Evolutionary conservation across 768 basidiomycete species (phyloP).

Genomic region (Russula dissimulans): DNA sequence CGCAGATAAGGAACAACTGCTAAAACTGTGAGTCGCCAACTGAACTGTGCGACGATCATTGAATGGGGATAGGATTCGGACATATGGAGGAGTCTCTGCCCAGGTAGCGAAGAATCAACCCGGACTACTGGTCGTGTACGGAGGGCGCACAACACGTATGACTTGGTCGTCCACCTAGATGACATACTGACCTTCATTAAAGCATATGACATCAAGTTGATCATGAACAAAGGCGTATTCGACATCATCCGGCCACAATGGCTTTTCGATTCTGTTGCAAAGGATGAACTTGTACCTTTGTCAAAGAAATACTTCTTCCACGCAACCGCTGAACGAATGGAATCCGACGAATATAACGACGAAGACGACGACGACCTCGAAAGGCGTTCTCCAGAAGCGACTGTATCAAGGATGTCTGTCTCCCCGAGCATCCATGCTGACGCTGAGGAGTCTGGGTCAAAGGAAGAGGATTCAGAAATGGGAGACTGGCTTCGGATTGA

Average conservation of each 20-base stretch:
- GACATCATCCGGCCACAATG: slow-evolving; percentile 77
- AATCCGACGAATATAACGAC: slow-evolving; percentile 41
- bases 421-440: not conserved
- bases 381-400: not conserved
- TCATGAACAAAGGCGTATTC: slow-evolving; percentile 59
- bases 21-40: slow-evolving; percentile 45
- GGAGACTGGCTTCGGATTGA: slow-evolving; percentile 21
- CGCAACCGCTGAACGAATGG: slow-evolving; percentile 44
- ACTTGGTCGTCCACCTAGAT: not conserved
- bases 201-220: slow-evolving; percentile 65
- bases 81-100: slow-evolving; percentile 56
- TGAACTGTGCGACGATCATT: not conserved
- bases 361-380: slow-evolving; percentile 1
- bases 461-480: slow-evolving; percentile 28
- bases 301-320: slow-evolving; percentile 77
- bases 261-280: slow-evolving; percentile 69
- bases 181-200: slow-evolving; percentile 1
- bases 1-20: slow-evolving; percentile 59
- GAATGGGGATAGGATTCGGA: slow-evolving; percentile 44
- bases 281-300: slow-evolving; percentile 48
- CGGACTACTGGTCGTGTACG: slow-evolving; percentile 53
- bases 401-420: not conserved
- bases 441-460: slow-evolving; percentile 12
- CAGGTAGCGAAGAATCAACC: slow-evolving; percentile 51
- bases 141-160: slow-evolving; percentile 61